phyloP scores from a whole-genome alignment of 352 stramenopile genomes.

The Globisporangium yorkense region DNA sequence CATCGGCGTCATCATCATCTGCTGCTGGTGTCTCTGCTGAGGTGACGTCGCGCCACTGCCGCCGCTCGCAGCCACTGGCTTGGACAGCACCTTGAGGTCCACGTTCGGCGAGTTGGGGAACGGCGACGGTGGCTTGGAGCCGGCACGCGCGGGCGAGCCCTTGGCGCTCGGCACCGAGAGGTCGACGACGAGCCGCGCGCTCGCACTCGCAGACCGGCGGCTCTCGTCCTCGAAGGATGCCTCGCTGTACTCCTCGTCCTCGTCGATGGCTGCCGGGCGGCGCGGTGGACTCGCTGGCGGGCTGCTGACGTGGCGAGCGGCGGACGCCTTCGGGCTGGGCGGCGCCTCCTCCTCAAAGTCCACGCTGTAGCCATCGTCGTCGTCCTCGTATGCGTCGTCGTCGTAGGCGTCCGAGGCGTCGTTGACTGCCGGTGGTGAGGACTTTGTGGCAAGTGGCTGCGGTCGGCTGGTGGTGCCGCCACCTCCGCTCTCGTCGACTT shows the following conservation, averaged over 20 bases:
- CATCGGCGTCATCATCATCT: background rate
- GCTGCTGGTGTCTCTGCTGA: background rate
- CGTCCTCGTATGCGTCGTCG: slow-evolving; percentile 37
- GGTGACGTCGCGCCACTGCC: background rate
- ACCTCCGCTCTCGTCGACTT: slow-evolving; percentile 42
- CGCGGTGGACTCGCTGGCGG: slow-evolving; percentile 1
- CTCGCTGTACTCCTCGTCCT: slow-evolving; percentile 47
- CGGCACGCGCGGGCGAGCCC: slow-evolving; percentile 25
- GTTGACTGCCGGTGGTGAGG: slow-evolving; percentile 11
- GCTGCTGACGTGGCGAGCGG: background rate
- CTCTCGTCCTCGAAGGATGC: slow-evolving; percentile 76
- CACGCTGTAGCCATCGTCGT: slow-evolving; percentile 57
- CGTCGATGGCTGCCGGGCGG: slow-evolving; percentile 14
- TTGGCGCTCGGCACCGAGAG: slow-evolving; percentile 47
- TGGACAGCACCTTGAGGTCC: slow-evolving; percentile 42
- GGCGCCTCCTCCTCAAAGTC: slow-evolving; percentile 48
- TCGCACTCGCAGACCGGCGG: slow-evolving; percentile 34
- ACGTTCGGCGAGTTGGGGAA: slow-evolving; percentile 32
- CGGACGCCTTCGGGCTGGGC: background rate
- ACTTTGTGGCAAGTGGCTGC: background rate
- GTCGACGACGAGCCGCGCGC: slow-evolving; percentile 43
- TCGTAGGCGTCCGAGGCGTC: slow-evolving; percentile 17
- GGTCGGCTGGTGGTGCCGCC: background rate
- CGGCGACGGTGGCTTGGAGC: slow-evolving; percentile 7
- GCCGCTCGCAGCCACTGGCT: slow-evolving; percentile 9